These are phyloP conservation scores for Neospora caninum DNA, from an alignment of 169 alveolate species.

Conservation along the genomic window DNA sequence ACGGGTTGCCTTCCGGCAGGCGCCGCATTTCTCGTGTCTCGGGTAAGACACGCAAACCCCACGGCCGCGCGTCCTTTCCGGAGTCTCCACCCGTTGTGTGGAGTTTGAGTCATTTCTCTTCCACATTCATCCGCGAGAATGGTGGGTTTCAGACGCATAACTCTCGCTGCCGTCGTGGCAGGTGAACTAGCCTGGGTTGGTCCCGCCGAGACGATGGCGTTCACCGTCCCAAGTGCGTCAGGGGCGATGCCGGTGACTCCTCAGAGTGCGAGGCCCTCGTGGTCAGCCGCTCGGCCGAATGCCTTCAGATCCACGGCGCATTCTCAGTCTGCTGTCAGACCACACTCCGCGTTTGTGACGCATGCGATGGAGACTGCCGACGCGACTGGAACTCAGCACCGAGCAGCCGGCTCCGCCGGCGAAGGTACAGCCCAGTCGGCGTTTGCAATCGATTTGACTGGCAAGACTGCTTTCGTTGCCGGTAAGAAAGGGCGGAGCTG, in stretches of 20 bases:
- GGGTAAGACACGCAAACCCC: neutral
- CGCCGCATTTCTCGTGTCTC: neutral
- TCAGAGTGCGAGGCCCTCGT: neutral
- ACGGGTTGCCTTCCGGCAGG: no score
- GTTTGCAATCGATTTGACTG: slow-evolving; percentile 54
- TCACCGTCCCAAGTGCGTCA: neutral
- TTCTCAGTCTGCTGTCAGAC: neutral
- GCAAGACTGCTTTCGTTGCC: slow-evolving; percentile 69
- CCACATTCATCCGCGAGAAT: neutral
- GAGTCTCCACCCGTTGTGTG: neutral
- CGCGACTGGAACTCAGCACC: neutral
- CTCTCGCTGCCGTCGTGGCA: neutral
- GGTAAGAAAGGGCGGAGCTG: slow-evolving; percentile 14
- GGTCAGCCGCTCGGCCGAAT: neutral
- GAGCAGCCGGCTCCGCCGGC: slow-evolving; percentile 18
- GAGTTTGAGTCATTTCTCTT: neutral
- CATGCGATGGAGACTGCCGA: slow-evolving; percentile 5
- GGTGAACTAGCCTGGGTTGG: neutral
- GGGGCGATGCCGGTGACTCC: neutral
- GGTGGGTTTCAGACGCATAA: neutral
- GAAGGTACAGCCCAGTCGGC: neutral
- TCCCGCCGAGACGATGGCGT: neutral
- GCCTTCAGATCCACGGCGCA: neutral
- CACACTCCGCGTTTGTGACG: neutral
- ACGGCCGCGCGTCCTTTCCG: neutral